Conservation (phyloP, 208 protist species). For the Porcisia hertigi region DNA sequence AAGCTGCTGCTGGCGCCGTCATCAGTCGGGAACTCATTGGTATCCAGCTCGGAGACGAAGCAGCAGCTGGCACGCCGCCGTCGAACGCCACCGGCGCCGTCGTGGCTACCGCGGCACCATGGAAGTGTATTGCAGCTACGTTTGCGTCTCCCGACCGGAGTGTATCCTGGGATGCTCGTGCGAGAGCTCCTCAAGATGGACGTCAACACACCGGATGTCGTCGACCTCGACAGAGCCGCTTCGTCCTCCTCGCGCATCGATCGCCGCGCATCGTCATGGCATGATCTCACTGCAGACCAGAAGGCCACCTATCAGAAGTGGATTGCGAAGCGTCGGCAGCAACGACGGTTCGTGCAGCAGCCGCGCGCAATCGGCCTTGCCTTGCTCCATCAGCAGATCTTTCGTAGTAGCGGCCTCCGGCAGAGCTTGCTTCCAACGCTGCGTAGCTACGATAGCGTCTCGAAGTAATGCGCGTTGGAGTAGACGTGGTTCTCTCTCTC, state of each 20-base stretch:
- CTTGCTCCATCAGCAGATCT: conserved; percentile 86
- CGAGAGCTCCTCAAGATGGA: conserved; percentile 87
- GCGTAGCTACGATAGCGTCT: conserved; percentile 84
- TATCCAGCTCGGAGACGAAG: conserved; percentile 1
- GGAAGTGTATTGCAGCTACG: conserved; percentile 61
- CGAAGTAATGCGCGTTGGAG: conserved; percentile 39
- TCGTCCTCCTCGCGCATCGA: conserved; percentile 29
- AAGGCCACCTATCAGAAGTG: conserved; percentile 52
- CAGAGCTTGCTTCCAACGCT: conserved; percentile 77
- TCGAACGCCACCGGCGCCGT: conserved; percentile 55
- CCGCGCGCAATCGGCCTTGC: conserved; percentile 74
- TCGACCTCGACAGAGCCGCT: conserved; percentile 64
- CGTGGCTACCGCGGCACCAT: conserved; percentile 70
- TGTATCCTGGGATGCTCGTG: conserved; percentile 80
- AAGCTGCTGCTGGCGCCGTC: conserved; percentile 12
- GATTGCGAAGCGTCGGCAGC: conserved; percentile 64
- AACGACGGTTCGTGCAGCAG: conserved; percentile 42
- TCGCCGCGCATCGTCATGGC: conserved; percentile 43
- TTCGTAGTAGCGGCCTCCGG: conserved; percentile 78
- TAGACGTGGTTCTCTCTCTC: background rate
- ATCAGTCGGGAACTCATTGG: background rate
- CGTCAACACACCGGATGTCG: conserved; percentile 74
- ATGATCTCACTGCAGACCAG: conserved; percentile 50
- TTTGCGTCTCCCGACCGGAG: conserved; percentile 59
- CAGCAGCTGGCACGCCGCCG: conserved; percentile 1